Percentiles rank a stretch among this genome's conserved stretches.
These are phyloP conservation scores for Pseudogymnoascus sp. DNA, from an alignment of 2,329 filamentous ascomycete species.

Conservation along the genomic window DNA sequence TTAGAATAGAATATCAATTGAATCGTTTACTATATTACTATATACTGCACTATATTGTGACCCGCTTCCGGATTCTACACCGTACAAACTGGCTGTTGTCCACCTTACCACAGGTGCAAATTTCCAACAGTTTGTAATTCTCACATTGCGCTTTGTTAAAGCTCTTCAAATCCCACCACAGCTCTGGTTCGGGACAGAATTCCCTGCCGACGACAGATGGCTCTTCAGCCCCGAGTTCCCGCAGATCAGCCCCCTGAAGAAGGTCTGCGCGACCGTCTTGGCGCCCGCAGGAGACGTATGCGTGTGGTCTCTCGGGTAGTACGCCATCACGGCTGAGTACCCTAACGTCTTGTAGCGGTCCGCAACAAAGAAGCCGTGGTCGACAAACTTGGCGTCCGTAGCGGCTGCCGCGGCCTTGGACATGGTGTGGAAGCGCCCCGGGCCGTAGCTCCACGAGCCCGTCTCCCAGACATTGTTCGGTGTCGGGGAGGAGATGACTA, in stretches of 20 bases:
- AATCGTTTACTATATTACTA: too few relatives aligned
- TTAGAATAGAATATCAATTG: too few relatives aligned
- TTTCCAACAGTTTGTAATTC: too few relatives aligned
- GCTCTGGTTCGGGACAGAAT: too few relatives aligned
- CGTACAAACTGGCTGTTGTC: too few relatives aligned
- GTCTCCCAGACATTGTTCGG: conserved; percentile 56
- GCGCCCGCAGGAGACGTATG: conserved; percentile 48
- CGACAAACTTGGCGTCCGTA: conserved; percentile 17
- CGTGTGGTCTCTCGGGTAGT: conserved; percentile 49
- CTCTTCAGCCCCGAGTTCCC: too few relatives aligned
- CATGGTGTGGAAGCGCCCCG: conserved; percentile 22
- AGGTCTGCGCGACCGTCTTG: conserved; percentile 43
- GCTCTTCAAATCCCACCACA: too few relatives aligned
- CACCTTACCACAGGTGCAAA: too few relatives aligned
- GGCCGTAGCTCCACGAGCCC: conserved; percentile 32
- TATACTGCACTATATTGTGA: too few relatives aligned
- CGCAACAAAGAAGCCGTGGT: conserved; percentile 16
- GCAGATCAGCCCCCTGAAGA: conserved; percentile 21
- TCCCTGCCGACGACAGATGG: too few relatives aligned
- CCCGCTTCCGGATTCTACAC: too few relatives aligned
- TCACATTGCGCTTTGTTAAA: too few relatives aligned
- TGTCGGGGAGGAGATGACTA: conserved; percentile 51
- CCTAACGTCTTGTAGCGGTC: conserved; percentile 30
- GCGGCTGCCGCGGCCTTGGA: not conserved
- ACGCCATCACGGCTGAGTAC: conserved; percentile 35